These are phyloP conservation scores for Talaromyces sp. DNA, from an alignment of 2,329 filamentous ascomycete species.

Conservation along the genomic window DNA sequence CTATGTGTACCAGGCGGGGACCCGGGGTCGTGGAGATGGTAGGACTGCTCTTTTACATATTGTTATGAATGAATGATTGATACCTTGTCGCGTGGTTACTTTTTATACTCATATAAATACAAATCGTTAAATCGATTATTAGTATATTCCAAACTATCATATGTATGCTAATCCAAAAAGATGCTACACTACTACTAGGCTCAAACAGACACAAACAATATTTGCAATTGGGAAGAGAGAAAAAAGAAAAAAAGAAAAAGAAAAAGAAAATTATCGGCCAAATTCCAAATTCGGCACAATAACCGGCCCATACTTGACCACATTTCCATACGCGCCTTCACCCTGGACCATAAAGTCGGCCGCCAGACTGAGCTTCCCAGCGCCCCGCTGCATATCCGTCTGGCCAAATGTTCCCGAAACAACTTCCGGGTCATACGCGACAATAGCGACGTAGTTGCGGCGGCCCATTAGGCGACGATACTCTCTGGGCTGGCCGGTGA, in stretches of 20 bases:
- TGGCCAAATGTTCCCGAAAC: constrained; percentile 48
- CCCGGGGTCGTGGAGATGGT: constrained; percentile 19
- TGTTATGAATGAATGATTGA: neutral
- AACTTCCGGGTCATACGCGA: constrained; percentile 88
- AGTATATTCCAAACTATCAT: neutral
- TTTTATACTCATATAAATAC: neutral
- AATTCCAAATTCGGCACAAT: constrained; percentile 79
- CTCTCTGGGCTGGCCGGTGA: constrained; percentile 76
- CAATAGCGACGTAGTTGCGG: constrained; percentile 85
- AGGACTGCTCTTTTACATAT: neutral
- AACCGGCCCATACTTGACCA: constrained; percentile 95
- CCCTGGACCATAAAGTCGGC: constrained; percentile 97
- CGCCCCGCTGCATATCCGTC: constrained; percentile 22
- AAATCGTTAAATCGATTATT: neutral
- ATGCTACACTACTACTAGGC: neutral
- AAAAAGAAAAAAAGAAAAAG: neutral
- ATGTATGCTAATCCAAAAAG: neutral
- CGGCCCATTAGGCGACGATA: constrained; percentile 89
- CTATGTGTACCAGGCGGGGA: constrained; percentile 76
- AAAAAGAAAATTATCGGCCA: constrained; percentile 9
- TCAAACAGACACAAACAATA: neutral
- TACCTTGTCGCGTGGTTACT: neutral
- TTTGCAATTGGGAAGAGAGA: neutral
- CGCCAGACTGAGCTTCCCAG: constrained; percentile 70
- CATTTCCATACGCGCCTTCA: constrained; percentile 71